Base-by-base conservation (phyloP, 2,329 filamentous ascomycete species). In the Aulographum hederae region DNA sequence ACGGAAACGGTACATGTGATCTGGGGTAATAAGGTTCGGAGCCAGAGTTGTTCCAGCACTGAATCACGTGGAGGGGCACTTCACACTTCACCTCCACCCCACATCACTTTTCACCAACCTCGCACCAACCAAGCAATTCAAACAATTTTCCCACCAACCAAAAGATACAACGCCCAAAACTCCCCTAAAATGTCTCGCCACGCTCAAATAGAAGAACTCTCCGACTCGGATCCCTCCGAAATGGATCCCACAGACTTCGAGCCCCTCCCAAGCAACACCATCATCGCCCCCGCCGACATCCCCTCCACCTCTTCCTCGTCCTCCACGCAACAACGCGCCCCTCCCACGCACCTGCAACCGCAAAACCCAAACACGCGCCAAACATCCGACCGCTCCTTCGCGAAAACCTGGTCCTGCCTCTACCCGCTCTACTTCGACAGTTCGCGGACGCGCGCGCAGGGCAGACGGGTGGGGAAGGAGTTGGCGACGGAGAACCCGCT, bases 361-460 rank as follows among this genome's bases (percentile, higher is more conserved):
- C 36, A 40, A 35, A 44, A 43, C 36, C 33, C 34, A 37, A 41
- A 34, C 37, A 40, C 37, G 30, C 41, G 43, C 25, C 43, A 46
- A 43, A 46, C 43, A 43, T 50, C 47, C 17, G 48, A 61, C 42
- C 61, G 60, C 36, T 63, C 71, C 38, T 61, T 61, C 36, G 63
- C 81, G 53, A 79, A 77, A 48, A 61, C 72, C 55, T 93, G 74
- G 61, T 78, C 89, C 54, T 86, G 81, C 56, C 65, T 98, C 17
- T 98, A 98, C 60, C 86, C 89, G 0, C 61, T 95, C 37, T 98
- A 98, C 66, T 98, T 98, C 48, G 86, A 94, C 63, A 67, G 66
- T 40, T 61, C 63, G 16, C 72, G 80, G 31, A 69, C 71, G 26
- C 73, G 85, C 35, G 72, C 75, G 35, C 67, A 91, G 46, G 89